phyloP scores from a whole-genome alignment of 345 rosid species.

The Orychophragmus violaceus region DNA sequence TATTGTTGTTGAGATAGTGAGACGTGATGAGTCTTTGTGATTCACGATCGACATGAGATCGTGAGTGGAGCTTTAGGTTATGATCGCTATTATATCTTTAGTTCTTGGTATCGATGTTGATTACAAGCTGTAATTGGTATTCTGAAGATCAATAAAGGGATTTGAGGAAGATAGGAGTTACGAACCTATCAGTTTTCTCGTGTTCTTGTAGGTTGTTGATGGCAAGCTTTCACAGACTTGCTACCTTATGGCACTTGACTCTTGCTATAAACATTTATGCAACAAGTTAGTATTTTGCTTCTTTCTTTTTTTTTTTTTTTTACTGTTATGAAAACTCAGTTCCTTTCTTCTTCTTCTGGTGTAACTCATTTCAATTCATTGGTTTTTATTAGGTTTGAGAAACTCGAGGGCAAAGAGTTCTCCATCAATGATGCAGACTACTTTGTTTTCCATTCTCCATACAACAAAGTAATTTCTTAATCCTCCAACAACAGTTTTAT shows the following conservation, averaged over 20 bases:
- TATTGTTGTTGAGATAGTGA: too few species aligned
- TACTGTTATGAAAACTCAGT: neutral
- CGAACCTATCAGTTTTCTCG: too few species aligned
- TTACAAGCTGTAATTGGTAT: too few species aligned
- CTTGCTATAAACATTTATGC: slow-evolving; percentile 80
- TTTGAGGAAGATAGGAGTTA: too few species aligned
- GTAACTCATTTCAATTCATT: slow-evolving; percentile 1
- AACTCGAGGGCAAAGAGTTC: slow-evolving; percentile 74
- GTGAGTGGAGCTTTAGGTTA: too few species aligned
- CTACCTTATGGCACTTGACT: slow-evolving; percentile 94
- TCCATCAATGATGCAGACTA: slow-evolving; percentile 73
- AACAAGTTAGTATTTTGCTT: slow-evolving; percentile 56
- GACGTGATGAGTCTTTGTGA: too few species aligned
- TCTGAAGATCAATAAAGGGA: too few species aligned
- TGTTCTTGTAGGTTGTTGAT: slow-evolving; percentile 80
- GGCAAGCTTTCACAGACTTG: slow-evolving; percentile 99
- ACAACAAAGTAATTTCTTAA: slow-evolving; percentile 66
- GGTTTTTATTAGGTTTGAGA: slow-evolving; percentile 60
- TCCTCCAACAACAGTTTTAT: neutral
- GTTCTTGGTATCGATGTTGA: too few species aligned
- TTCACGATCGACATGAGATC: too few species aligned
- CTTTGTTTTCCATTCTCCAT: slow-evolving; percentile 94
- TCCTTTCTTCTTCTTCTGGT: neutral
- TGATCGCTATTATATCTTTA: too few species aligned
- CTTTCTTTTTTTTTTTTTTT: neutral